phyloP scores from a whole-genome alignment of 164 flowering plant genomes.

The Kalanchoe fedtschenkoi region DNA sequence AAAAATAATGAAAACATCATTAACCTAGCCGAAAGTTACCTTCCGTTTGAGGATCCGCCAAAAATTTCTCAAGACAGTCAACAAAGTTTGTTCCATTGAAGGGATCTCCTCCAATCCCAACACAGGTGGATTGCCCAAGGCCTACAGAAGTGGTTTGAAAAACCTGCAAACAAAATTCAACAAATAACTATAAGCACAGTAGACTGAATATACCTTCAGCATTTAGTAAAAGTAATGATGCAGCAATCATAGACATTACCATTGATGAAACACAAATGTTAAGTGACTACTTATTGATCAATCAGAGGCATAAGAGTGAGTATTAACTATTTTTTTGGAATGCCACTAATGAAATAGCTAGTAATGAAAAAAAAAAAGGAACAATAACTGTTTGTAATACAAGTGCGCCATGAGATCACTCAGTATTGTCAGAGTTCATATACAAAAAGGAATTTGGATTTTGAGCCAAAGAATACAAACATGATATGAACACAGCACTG shows the following conservation, averaged over 20 bases:
- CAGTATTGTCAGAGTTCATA: neutral
- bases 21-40: conserved; percentile 26
- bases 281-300: too few species aligned
- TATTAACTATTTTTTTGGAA: neutral
- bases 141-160: conserved; percentile 99
- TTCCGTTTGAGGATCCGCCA: conserved; percentile 96
- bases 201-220: too few species aligned
- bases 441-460: neutral
- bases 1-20: neutral
- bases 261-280: neutral
- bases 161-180: conserved; percentile 39
- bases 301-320: too few species aligned
- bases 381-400: neutral
- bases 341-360: neutral
- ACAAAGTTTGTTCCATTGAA: conserved; percentile 98
- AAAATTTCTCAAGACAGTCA: conserved; percentile 77
- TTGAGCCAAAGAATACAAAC: neutral
- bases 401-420: neutral
- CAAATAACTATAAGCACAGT: too few species aligned
- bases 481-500: neutral
- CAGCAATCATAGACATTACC: neutral
- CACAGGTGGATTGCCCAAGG: conserved; percentile 97
- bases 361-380: neutral
- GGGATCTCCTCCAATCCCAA: conserved; percentile 98
- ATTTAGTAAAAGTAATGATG: neutral